These are phyloP conservation scores for Plenodomus biglobosus DNA, from an alignment of 2,329 filamentous ascomycete species.

Conservation along the genomic window DNA sequence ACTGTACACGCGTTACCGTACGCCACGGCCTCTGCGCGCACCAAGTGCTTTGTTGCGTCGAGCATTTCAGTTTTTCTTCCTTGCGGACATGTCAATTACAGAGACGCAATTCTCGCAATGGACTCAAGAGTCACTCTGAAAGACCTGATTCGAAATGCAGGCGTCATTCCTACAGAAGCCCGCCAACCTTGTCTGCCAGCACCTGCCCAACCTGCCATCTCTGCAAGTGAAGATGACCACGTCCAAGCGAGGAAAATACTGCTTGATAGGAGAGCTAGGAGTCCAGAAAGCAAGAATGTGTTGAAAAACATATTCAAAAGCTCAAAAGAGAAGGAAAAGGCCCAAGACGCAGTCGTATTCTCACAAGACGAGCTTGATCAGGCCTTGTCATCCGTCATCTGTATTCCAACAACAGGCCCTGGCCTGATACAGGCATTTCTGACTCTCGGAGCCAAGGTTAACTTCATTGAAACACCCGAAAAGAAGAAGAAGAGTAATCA, in stretches of 20 bases:
- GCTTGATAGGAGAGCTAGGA: constrained; percentile 33
- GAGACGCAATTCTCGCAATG: constrained; percentile 20
- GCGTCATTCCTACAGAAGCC: constrained; percentile 26
- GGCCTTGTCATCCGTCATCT: constrained; percentile 37
- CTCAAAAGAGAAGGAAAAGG: constrained; percentile 40
- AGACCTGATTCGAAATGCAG: constrained; percentile 34
- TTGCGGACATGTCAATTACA: not conserved
- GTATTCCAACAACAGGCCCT: constrained; percentile 30
- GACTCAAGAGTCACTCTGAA: constrained; percentile 30
- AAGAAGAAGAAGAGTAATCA: constrained; percentile 21
- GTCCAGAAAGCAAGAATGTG: constrained; percentile 34
- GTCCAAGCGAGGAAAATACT: constrained; percentile 33
- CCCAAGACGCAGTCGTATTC: constrained; percentile 31
- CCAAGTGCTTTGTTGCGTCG: constrained; percentile 1
- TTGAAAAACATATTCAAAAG: constrained; percentile 41
- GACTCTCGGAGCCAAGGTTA: constrained; percentile 40
- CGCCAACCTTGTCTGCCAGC: constrained; percentile 39
- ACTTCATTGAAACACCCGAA: constrained; percentile 23
- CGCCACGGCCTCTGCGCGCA: constrained; percentile 7
- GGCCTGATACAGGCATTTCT: constrained; percentile 41
- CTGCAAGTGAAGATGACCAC: constrained; percentile 38
- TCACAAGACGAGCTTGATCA: constrained; percentile 42
- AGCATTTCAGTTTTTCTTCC: not conserved
- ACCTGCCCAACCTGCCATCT: constrained; percentile 32
- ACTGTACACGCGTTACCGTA: constrained; percentile 19